Conservation (phyloP, 2,329 filamentous ascomycete genomes). For the Alternaria ethzedia region DNA sequence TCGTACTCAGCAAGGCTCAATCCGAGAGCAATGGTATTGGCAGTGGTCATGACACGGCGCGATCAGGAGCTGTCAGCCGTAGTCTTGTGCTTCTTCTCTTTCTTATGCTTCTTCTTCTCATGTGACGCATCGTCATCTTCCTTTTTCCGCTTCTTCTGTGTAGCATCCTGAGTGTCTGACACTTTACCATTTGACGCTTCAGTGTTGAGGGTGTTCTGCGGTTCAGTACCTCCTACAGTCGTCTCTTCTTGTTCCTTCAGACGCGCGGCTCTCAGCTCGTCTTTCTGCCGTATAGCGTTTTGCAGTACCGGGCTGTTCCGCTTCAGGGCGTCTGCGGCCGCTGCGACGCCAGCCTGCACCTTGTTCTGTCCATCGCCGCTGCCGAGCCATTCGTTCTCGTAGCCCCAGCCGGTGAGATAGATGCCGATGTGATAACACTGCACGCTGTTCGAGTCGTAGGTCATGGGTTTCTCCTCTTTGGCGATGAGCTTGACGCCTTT, state of each 20-base stretch:
- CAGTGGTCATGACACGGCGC: not conserved
- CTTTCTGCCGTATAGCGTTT: slow-evolving; percentile 27
- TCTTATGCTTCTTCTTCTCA: slow-evolving; percentile 23
- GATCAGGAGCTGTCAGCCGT: slow-evolving; percentile 6
- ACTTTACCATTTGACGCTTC: slow-evolving; percentile 31
- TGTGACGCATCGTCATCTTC: not conserved
- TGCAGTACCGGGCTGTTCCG: slow-evolving; percentile 40
- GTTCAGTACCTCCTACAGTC: slow-evolving; percentile 11
- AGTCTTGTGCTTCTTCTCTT: slow-evolving; percentile 7
- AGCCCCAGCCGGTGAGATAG: slow-evolving; percentile 73
- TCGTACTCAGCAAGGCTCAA: fast-evolving
- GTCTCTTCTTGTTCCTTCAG: slow-evolving; percentile 21
- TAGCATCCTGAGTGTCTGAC: not conserved
- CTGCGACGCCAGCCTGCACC: slow-evolving; percentile 71
- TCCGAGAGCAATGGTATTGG: not conserved
- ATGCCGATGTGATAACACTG: slow-evolving; percentile 68
- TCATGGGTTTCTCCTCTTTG: slow-evolving; percentile 59
- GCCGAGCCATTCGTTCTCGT: slow-evolving; percentile 66
- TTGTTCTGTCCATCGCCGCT: slow-evolving; percentile 70
- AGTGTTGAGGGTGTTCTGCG: not conserved
- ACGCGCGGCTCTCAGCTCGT: slow-evolving; percentile 23
- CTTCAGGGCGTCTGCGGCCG: slow-evolving; percentile 67
- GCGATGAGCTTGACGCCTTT: slow-evolving; percentile 49
- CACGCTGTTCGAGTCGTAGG: slow-evolving; percentile 58
- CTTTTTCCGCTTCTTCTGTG: slow-evolving; percentile 14